phyloP scores from a whole-genome alignment of 129 eudicot species.

The Chrysanthemum seticuspe region DNA sequence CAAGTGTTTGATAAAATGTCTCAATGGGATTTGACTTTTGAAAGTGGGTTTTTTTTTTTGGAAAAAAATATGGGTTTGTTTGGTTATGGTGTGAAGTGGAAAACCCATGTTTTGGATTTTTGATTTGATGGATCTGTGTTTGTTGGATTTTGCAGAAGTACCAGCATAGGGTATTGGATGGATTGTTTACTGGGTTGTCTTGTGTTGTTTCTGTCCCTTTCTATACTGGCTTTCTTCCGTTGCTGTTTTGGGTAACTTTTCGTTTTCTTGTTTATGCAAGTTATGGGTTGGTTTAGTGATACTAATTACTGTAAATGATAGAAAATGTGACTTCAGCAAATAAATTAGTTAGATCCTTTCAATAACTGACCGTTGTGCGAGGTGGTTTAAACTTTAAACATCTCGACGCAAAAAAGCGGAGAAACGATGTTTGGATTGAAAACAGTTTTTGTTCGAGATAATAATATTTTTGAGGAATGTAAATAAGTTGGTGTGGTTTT shows the following conservation, averaged over 20 bases:
- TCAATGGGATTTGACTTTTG: constrained; percentile 16
- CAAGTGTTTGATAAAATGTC: constrained; percentile 23
- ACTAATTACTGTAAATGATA: not conserved
- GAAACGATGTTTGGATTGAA: not conserved
- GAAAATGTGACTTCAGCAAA: not conserved
- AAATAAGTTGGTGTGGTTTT: constrained; percentile 9
- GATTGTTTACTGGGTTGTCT: constrained; percentile 68
- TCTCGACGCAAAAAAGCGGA: not conserved
- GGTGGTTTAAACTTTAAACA: not conserved
- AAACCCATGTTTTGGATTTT: not conserved
- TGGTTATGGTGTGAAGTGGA: not conserved
- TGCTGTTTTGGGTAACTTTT: constrained; percentile 86
- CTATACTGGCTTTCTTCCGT: constrained; percentile 93
- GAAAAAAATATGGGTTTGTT: not conserved
- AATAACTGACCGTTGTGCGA: not conserved
- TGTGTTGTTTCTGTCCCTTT: constrained; percentile 96
- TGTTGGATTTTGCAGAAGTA: constrained; percentile 70
- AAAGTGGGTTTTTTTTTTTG: not conserved
- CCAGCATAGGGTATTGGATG: constrained; percentile 63
- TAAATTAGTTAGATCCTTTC: too few species aligned
- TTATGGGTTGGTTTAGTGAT: constrained; percentile 4
- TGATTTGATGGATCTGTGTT: constrained; percentile 16
- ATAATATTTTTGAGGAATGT: not conserved
- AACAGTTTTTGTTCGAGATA: too few species aligned
- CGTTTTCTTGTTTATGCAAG: constrained; percentile 1